Base-by-base conservation (phyloP, 305 asterid species). In the Rubia tinctorum region DNA sequence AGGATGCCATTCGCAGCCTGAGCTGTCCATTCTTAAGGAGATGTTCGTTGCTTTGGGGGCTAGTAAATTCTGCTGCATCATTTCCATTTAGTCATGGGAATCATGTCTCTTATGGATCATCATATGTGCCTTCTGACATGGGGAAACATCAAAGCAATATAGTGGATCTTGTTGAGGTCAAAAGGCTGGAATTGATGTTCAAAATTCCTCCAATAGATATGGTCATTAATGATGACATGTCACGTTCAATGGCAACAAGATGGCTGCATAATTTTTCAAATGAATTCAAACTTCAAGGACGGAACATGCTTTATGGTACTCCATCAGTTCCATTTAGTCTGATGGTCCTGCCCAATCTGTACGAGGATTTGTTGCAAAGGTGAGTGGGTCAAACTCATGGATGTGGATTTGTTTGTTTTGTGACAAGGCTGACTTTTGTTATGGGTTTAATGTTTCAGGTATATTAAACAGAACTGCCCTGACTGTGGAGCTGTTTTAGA, bases 321-420 rank as follows among this genome's bases (percentile, higher is more conserved):
- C 97, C 96, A 23, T 91, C 93, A 64, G 82, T 85, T 74, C 99
- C 99, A n/a, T 89, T 92, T 76, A 89, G 81, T 81, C 78, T 95
- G 85, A 91, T 95, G 94, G 61, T 47, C 76, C 83, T 95, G 86
- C 99, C 98, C 79, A 80, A 75, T 78, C 81, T 95, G 68, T 95
- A 89, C 78, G 97, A 92, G 86, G 97, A 95, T 78, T 84, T 95
- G 76, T 82, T 95, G 87, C 96, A 91, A 80, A 95, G 99, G 99
- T 95, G 80, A 77, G 69, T 77, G 76, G 64, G 63, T 22, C 67
- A 58, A 43, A 62, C 53, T 63, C 59, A 61, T 45, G 8, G 43
- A 44, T 8, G 25, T 20, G 49, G 59, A 45, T 68, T 55, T 66
- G 17, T 71, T 12, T 71, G 58, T 51, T 59, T 56, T 69, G 17